Evolutionary conservation across 1,284 basidiomycete species (phyloP), one percentile per base, ranked within the genome.

Genomic region (Ceratobasidium papillatum): DNA sequence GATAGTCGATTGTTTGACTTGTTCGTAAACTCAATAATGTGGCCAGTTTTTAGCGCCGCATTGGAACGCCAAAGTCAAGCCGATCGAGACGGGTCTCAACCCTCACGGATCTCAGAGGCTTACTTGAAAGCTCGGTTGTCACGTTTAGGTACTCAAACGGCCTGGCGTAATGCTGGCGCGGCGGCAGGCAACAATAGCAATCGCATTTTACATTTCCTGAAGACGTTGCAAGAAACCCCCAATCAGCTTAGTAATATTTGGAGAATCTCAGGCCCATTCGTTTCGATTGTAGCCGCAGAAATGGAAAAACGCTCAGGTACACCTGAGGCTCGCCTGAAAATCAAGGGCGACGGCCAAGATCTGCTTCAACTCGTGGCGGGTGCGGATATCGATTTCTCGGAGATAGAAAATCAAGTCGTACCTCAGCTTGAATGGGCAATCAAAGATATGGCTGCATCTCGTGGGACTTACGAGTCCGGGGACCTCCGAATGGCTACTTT

Each of bases 401-500:
- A 30, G 14, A 25, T 56, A 14, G 62, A 64, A 49, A 41, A 11
- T 7, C 43, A 64, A 49, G 62, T 49, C 25, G 62, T 64, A 19
- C 32, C 30, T 14, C 22, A 64, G 45, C 9, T 64, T 11, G 62
- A 64, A 17, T 45, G 27, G 45, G 43, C 62, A 2, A 64, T 64
- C 27, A 49, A 49, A 30, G 12, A 34, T 0, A 45, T 64, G 45
- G 62, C 43, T 5, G 19, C 17, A 1, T 14, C n/a, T 4, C 43
- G 49, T 19, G 12, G 9, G 7, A 30, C 19, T 0, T 64, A 41
- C 25, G 27, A 49, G 11, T 11, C 11, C 9, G 9, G 19, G 14
- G 32, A n/a, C 3, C 22, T 64, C 14, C 43, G 45, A 25, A n/a
- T 64, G 45, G 62, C 45, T 8, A 64, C 62, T 17, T 49, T 64